Percentiles rank a stretch among this genome's conserved stretches.
Evolutionary conservation across 2,329 filamentous ascomycete genomes (phyloP).

Genomic region (Drechslerella dactyloides): DNA sequence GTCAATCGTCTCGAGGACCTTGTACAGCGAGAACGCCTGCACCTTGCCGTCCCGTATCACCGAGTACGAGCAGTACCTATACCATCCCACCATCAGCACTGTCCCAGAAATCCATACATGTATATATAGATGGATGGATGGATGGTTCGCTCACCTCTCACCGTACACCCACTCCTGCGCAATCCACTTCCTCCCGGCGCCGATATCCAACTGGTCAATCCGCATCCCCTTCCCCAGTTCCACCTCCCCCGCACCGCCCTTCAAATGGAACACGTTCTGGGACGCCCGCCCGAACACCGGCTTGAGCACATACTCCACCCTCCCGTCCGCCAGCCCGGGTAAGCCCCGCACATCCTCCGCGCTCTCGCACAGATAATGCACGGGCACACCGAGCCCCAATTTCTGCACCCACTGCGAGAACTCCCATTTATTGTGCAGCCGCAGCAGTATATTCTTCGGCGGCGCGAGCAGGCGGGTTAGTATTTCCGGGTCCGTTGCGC

Average conservation of each 20-base stretch:
- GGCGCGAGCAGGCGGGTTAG: conserved; percentile 55
- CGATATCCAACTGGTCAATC: conserved; percentile 31
- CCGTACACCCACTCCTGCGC: conserved; percentile 57
- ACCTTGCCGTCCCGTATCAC: conserved; percentile 54
- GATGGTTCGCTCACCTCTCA: conserved; percentile 30
- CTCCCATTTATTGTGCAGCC: conserved; percentile 56
- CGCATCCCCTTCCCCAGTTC: conserved; percentile 28
- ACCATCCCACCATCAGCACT: not conserved
- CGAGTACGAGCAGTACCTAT: conserved; percentile 55
- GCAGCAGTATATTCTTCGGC: conserved; percentile 53
- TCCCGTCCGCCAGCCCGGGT: conserved; percentile 23
- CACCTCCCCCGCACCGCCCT: not conserved
- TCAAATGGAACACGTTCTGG: conserved; percentile 52
- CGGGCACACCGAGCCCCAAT: conserved; percentile 54
- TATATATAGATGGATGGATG: too few species aligned
- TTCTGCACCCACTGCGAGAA: conserved; percentile 54
- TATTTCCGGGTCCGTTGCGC: conserved; percentile 53
- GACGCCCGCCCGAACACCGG: conserved; percentile 56
- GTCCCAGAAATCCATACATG: too few species aligned
- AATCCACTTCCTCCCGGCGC: conserved; percentile 51
- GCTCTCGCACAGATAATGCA: conserved; percentile 54
- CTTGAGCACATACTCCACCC: conserved; percentile 55
- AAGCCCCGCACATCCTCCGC: conserved; percentile 50
- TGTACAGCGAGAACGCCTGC: conserved; percentile 55
- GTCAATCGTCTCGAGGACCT: conserved; percentile 56